Evolutionary conservation across 129 eudicot species (phyloP).

Genomic region (Chrysanthemum makinoi): DNA sequence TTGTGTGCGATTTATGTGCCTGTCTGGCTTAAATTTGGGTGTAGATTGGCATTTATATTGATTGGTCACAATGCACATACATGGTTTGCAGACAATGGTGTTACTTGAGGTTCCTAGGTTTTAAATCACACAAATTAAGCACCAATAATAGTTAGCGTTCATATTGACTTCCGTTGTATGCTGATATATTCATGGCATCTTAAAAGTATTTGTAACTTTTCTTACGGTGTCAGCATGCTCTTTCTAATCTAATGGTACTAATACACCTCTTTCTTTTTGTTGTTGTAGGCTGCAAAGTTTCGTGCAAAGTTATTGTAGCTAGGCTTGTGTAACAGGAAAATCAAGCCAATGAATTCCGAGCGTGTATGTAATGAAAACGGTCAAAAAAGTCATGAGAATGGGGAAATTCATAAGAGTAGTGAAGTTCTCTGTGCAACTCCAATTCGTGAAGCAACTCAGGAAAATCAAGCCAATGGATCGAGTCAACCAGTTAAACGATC

Average conservation of each 20-base stretch:
- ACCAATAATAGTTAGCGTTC: background rate
- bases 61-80: background rate
- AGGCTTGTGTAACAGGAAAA: background rate
- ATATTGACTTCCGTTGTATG: background rate
- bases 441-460: constrained; percentile 21
- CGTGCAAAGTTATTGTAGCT: background rate
- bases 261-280: background rate
- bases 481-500: constrained; percentile 23
- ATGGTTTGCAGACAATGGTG: background rate
- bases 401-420: constrained; percentile 14
- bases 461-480: constrained; percentile 13
- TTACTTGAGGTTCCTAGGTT: background rate
- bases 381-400: constrained; percentile 15
- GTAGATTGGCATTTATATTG: background rate
- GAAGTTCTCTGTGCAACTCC: constrained; percentile 16
- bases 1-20: background rate
- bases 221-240: background rate
- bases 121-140: background rate
- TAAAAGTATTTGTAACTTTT: background rate
- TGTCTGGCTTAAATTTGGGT: constrained; percentile 1
- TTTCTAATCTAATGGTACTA: background rate
- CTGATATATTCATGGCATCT: background rate
- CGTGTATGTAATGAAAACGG: constrained; percentile 25
- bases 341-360: background rate
- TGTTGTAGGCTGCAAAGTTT: constrained; percentile 16